Evolutionary conservation across 768 basidiomycete species (phyloP).

Genomic region (Leccinum subgranulosum): DNA sequence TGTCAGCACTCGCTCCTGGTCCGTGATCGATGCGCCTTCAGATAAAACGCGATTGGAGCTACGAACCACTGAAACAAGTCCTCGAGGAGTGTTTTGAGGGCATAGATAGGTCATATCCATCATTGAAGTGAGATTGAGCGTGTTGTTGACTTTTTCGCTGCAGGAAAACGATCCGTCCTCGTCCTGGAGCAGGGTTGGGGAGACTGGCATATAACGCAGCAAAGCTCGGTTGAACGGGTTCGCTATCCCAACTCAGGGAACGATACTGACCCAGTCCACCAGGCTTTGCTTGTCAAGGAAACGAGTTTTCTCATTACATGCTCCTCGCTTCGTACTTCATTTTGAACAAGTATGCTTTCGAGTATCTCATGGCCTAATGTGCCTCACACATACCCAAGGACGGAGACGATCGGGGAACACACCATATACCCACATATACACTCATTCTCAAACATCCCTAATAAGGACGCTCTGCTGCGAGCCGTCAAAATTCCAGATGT

Average conservation of each 20-base stretch:
- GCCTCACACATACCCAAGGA: conserved; percentile 38
- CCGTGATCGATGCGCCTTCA: conserved; percentile 25
- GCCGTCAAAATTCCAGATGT: conserved; percentile 80
- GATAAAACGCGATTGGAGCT: conserved; percentile 76
- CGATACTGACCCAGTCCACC: neutral
- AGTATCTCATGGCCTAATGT: neutral
- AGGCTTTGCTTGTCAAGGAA: conserved; percentile 92
- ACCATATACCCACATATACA: conserved; percentile 88
- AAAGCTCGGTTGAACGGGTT: conserved; percentile 53
- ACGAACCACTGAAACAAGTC: conserved; percentile 78
- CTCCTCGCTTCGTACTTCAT: conserved; percentile 85
- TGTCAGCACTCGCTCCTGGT: neutral
- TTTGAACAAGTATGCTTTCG: conserved; percentile 65
- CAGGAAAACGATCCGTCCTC: conserved; percentile 64
- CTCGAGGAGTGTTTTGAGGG: conserved; percentile 59
- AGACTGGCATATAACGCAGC: conserved; percentile 88
- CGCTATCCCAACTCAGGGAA: neutral
- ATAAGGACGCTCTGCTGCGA: conserved; percentile 58
- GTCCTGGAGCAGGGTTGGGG: conserved; percentile 87
- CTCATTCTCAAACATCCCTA: conserved; percentile 80
- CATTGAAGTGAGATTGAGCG: neutral
- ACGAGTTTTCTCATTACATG: conserved; percentile 97
- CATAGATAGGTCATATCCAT: conserved; percentile 41
- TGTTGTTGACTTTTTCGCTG: neutral
- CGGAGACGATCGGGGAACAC: conserved; percentile 62